Evolutionary conservation across 1,284 basidiomycete genomes (phyloP).

Genomic region (Mycena sp.): DNA sequence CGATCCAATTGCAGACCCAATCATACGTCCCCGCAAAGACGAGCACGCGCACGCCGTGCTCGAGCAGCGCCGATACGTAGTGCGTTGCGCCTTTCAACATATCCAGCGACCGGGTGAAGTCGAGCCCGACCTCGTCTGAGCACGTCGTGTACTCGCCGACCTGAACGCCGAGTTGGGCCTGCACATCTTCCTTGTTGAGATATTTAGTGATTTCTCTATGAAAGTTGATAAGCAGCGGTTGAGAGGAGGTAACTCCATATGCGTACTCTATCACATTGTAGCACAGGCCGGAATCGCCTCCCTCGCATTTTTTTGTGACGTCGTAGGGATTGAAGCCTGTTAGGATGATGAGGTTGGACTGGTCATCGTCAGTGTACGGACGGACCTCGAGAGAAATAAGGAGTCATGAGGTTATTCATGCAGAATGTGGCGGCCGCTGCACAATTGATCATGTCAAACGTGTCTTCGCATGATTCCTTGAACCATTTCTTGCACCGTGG

Average conservation of each 20-base stretch:
- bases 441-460: constrained; percentile 63
- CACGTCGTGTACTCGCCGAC: constrained; percentile 55
- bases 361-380: background rate
- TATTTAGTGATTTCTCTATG: constrained; percentile 58
- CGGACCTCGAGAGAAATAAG: constrained; percentile 49
- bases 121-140: constrained; percentile 47
- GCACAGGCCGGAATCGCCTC: constrained; percentile 49
- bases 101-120: constrained; percentile 53
- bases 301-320: constrained; percentile 67
- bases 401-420: constrained; percentile 39
- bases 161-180: constrained; percentile 67
- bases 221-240: background rate
- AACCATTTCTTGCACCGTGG: constrained; percentile 61
- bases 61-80: constrained; percentile 77
- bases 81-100: constrained; percentile 52
- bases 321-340: constrained; percentile 66
- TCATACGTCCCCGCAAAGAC: constrained; percentile 80
- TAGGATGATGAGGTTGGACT: background rate
- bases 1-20: constrained; percentile 81
- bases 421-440: constrained; percentile 62
- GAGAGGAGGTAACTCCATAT: background rate
- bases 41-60: constrained; percentile 76
- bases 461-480: constrained; percentile 54
- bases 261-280: constrained; percentile 58
- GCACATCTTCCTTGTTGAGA: constrained; percentile 64